A percentile compares a stretch with the other conserved stretches of the same genome.
Evolutionary conservation across 2,329 filamentous ascomycete genomes (phyloP).

Genomic region (Sordariomycetes sp.): DNA sequence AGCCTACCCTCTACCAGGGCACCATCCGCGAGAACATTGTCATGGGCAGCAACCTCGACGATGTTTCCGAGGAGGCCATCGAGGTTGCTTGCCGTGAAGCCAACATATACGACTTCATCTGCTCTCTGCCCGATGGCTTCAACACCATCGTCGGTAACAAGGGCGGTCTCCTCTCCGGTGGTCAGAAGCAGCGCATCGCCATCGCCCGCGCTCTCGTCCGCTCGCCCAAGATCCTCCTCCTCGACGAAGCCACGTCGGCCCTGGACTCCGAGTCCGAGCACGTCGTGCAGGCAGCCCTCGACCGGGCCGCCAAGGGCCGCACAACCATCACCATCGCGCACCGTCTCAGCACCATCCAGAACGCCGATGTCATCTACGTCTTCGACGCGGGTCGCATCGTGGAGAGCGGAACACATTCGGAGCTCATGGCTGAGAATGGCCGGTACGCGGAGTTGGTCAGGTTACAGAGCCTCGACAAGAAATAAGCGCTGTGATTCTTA

Average conservation of each 20-base stretch:
- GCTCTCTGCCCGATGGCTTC: conserved; percentile 73
- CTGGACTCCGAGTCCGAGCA: conserved; percentile 76
- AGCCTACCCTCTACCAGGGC: conserved; percentile 82
- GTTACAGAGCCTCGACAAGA: conserved; percentile 48
- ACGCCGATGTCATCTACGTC: conserved; percentile 90
- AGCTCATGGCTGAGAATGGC: conserved; percentile 61
- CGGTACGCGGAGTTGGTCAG: conserved; percentile 74
- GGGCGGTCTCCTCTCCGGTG: conserved; percentile 85
- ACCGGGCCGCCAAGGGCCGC: conserved; percentile 70
- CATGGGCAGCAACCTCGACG: conserved; percentile 75
- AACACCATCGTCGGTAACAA: conserved; percentile 93
- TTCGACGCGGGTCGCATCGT: conserved; percentile 83
- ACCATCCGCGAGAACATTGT: conserved; percentile 90
- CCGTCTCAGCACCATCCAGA: conserved; percentile 83
- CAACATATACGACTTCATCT: conserved; percentile 90
- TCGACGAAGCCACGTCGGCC: conserved; percentile 91
- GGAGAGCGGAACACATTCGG: conserved; percentile 71
- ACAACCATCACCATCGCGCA: conserved; percentile 95
- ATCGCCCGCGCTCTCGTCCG: conserved; percentile 87
- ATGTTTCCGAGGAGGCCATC: conserved; percentile 51
- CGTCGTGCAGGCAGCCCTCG: conserved; percentile 66
- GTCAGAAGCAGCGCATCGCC: conserved; percentile 94
- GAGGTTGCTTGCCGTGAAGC: conserved; percentile 51
- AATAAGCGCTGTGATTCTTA: neutral
- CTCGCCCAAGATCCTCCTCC: conserved; percentile 80